phyloP scores from a whole-genome alignment of 2,329 filamentous ascomycete genomes.

The Aspergillus japonicus region DNA sequence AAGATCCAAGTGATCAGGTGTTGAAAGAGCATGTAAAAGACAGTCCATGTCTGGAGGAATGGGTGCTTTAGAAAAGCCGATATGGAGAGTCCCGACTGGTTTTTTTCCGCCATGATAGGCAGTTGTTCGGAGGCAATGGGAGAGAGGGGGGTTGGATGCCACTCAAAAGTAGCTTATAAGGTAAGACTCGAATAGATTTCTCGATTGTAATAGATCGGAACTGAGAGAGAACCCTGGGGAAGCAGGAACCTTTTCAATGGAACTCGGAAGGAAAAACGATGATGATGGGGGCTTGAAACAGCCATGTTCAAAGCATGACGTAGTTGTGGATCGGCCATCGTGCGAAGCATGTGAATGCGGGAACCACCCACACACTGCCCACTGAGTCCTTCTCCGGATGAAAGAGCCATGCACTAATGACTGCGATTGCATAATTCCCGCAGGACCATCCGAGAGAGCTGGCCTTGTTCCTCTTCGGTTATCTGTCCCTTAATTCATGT shows the following conservation, averaged over 20 bases:
- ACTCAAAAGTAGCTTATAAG: background rate
- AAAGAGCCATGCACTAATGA: background rate
- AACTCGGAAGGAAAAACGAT: background rate
- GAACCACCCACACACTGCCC: background rate
- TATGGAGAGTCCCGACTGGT: conserved; percentile 17
- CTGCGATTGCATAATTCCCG: background rate
- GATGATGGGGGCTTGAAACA: background rate
- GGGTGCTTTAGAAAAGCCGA: conserved; percentile 28
- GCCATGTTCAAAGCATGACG: conserved; percentile 13
- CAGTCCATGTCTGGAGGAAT: conserved; percentile 31
- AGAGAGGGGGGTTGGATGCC: background rate
- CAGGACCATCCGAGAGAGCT: background rate
- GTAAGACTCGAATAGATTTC: background rate
- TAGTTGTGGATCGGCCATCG: conserved; percentile 13
- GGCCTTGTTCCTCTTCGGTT: background rate
- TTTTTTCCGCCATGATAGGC: background rate
- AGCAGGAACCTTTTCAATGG: conserved; percentile 2
- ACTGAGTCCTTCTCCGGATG: background rate
- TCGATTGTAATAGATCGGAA: background rate
- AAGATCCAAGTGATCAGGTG: conserved; percentile 50
- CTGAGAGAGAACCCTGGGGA: background rate
- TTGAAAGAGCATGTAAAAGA: conserved; percentile 33
- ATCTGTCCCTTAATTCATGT: background rate
- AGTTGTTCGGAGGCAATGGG: background rate
- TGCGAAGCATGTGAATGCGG: conserved; percentile 4